Percentiles rank a stretch among this genome's conserved stretches.
Evolutionary conservation across 208 protist genomes (phyloP).

Genomic region (Trypanosoma cruzi): DNA sequence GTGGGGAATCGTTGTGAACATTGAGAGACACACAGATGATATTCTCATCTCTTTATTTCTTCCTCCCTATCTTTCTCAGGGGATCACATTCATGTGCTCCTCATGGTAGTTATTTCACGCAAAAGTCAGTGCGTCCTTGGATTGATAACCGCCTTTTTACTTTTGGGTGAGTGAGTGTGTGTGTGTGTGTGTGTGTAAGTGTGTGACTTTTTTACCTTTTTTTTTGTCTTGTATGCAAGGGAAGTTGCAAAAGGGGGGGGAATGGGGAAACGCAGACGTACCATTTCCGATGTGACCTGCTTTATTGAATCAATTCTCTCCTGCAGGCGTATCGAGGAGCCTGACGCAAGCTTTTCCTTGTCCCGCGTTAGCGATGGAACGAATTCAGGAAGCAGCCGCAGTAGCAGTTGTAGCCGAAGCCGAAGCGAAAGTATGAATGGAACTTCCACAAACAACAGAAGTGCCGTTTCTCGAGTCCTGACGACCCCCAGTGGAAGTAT

Average conservation of each 20-base stretch:
- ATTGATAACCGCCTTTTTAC: neutral
- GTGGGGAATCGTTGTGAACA: slow-evolving; percentile 29
- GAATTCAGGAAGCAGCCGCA: neutral
- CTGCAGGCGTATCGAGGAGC: neutral
- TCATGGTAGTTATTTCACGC: neutral
- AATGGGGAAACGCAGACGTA: slow-evolving; percentile 18
- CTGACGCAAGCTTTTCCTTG: neutral
- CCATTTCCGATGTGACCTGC: slow-evolving; percentile 8
- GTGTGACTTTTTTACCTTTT: slow-evolving; percentile 3
- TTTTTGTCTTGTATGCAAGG: neutral
- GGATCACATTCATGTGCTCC: no score
- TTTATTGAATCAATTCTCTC: slow-evolving; percentile 8
- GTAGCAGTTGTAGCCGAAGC: neutral
- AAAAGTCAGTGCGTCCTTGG: neutral
- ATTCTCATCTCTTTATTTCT: neutral
- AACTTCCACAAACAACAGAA: neutral
- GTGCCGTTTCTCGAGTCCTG: neutral
- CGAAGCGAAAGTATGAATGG: neutral
- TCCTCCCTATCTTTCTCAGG: neutral
- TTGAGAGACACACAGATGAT: neutral
- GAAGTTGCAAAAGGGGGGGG: neutral
- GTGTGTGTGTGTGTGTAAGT: neutral
- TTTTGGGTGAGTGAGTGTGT: neutral
- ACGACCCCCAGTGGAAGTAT: neutral
- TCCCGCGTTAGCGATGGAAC: neutral